Percentiles rank a stretch among this genome's conserved stretches.
Conservation (phyloP, 2,329 filamentous ascomycete genomes). For the Didymella exigua region DNA sequence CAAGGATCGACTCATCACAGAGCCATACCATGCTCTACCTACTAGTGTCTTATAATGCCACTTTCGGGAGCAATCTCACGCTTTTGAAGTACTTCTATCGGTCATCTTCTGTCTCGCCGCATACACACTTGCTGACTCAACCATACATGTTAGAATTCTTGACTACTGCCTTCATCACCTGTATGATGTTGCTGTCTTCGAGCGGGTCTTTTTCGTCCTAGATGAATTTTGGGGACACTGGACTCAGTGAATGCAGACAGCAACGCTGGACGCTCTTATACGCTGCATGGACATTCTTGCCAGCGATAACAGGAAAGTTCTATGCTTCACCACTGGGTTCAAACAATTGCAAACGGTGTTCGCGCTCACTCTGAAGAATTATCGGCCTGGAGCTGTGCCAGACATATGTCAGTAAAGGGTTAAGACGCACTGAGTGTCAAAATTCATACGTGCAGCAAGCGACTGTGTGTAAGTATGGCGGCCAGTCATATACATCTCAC, state of each 20-base stretch:
- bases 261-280: slow-evolving; percentile 21
- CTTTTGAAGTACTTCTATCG: slow-evolving; percentile 36
- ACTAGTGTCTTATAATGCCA: slow-evolving; percentile 41
- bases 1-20: slow-evolving; percentile 24
- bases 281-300: slow-evolving; percentile 24
- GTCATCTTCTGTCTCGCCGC: slow-evolving; percentile 24
- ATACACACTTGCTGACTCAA: slow-evolving; percentile 20
- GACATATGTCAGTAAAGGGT: neutral
- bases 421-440: neutral
- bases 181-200: slow-evolving; percentile 22
- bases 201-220: slow-evolving; percentile 12
- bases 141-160: slow-evolving; percentile 35
- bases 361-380: slow-evolving; percentile 6
- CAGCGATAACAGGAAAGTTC: slow-evolving; percentile 17
- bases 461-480: no score
- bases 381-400: neutral
- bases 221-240: neutral
- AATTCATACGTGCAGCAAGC: neutral
- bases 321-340: slow-evolving; percentile 26
- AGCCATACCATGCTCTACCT: slow-evolving; percentile 27
- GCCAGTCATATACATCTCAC: neutral
- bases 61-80: slow-evolving; percentile 39
- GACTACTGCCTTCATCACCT: slow-evolving; percentile 23
- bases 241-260: slow-evolving; percentile 18
- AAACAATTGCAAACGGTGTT: slow-evolving; percentile 17